A percentile compares a stretch with the other conserved stretches of the same genome.
Evolutionary conservation across 208 protist species (phyloP).

Genomic region (Leishmania martiniquensis): DNA sequence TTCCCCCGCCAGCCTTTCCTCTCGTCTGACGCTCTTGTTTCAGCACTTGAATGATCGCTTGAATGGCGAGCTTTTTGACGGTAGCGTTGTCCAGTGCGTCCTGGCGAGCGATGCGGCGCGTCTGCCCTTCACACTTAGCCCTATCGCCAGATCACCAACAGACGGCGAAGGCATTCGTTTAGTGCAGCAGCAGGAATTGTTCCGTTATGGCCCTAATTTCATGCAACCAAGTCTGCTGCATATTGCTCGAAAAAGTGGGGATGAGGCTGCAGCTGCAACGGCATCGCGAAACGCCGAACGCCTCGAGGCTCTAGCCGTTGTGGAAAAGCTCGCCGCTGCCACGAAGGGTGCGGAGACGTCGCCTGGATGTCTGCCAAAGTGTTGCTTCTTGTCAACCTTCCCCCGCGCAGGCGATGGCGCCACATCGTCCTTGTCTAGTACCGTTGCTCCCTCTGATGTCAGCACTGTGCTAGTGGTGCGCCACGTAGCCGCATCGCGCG

Average conservation of each 20-base stretch:
- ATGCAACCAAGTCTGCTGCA: constrained; percentile 6
- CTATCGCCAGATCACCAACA: neutral
- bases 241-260: constrained; percentile 3
- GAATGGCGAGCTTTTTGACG: constrained; percentile 71
- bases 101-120: constrained; percentile 24
- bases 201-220: constrained; percentile 15
- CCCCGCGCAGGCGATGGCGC: neutral
- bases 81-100: constrained; percentile 59
- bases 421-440: neutral
- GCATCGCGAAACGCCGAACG: constrained; percentile 8
- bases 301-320: neutral
- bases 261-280: neutral
- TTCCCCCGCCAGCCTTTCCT: neutral
- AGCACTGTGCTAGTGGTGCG: constrained; percentile 56
- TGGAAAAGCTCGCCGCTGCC: neutral
- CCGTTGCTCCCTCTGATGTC: constrained; percentile 8
- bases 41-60: constrained; percentile 63
- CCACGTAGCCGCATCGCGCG: constrained; percentile 22
- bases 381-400: constrained; percentile 7
- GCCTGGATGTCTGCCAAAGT: constrained; percentile 2
- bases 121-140: constrained; percentile 14
- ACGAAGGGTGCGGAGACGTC: constrained; percentile 1
- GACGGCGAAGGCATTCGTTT: neutral
- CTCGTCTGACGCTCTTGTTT: constrained; percentile 48
- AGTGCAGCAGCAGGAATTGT: constrained; percentile 4